A percentile compares a stretch with the other conserved stretches of the same genome.
Conservation (phyloP, 2,329 filamentous ascomycete species). For the Fusarium gaditjirri region DNA sequence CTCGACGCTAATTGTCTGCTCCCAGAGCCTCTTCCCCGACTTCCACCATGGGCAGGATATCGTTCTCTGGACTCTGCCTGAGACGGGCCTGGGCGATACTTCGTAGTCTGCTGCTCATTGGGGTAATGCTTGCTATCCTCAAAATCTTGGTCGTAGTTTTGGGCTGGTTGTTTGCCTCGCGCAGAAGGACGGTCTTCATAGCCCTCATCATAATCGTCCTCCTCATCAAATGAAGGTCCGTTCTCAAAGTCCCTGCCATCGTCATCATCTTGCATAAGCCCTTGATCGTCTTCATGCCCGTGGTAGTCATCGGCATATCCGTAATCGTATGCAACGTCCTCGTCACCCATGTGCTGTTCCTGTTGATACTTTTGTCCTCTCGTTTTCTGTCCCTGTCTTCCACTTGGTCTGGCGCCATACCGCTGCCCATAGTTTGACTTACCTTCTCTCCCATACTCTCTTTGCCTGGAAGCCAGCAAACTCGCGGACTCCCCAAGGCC, state of each 20-base stretch:
- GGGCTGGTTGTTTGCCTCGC: neutral
- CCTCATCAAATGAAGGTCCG: neutral
- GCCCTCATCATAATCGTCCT: neutral
- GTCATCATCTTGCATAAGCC: neutral
- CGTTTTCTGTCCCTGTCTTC: neutral
- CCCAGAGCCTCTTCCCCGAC: accelerated
- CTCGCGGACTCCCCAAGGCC: neutral
- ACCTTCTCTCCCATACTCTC: accelerated
- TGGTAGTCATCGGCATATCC: accelerated
- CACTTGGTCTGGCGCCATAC: accelerated
- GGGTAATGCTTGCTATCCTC: neutral
- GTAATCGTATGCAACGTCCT: neutral
- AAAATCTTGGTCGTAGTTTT: neutral
- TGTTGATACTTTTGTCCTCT: neutral
- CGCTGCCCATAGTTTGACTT: neutral
- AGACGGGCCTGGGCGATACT: neutral
- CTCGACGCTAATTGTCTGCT: accelerated
- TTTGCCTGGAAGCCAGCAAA: accelerated
- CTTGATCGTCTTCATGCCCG: accelerated
- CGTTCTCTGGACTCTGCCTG: accelerated
- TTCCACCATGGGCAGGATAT: neutral
- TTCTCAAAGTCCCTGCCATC: neutral
- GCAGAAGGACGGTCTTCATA: accelerated
- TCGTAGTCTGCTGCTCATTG: accelerated
- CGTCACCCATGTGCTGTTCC: neutral